Conservation (phyloP, 441 rosid genomes). For the Melastoma candidum region DNA sequence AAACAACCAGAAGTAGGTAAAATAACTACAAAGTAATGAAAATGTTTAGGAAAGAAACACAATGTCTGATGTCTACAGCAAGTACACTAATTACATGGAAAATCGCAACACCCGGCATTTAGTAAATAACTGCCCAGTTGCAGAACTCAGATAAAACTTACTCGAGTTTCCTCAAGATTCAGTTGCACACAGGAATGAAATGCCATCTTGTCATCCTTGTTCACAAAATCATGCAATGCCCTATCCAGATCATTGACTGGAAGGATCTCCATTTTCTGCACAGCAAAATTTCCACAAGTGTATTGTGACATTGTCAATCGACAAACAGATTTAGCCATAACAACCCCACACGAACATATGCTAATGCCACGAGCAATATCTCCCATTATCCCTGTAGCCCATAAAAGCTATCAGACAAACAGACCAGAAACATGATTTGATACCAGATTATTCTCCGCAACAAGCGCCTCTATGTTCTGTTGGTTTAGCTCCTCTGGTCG, state of each 20-base stretch:
- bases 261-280: conserved; percentile 98
- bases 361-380: conserved; percentile 1
- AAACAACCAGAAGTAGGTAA: conserved; percentile 9
- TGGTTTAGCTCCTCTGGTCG: conserved; percentile 98
- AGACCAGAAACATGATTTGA: conserved; percentile 9
- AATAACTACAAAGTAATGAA: not conserved
- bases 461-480: conserved; percentile 94
- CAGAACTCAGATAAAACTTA: conserved; percentile 25
- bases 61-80: too few relatives aligned
- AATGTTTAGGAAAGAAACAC: too few relatives aligned
- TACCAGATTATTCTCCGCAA: conserved; percentile 97
- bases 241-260: conserved; percentile 90
- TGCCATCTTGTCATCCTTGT: conserved; percentile 93
- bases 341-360: too few relatives aligned
- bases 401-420: conserved; percentile 2
- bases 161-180: conserved; percentile 95
- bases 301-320: not conserved
- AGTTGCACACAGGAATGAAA: conserved; percentile 76
- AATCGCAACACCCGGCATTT: too few relatives aligned
- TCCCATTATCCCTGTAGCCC: not conserved
- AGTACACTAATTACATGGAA: too few relatives aligned
- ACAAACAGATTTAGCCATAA: too few relatives aligned
- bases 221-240: conserved; percentile 84
- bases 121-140: too few relatives aligned
- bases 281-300: not conserved